A percentile compares a stretch with the other conserved stretches of the same genome.
Evolutionary conservation across 768 basidiomycete species (phyloP).

Genomic region (Arthromyces matolae): DNA sequence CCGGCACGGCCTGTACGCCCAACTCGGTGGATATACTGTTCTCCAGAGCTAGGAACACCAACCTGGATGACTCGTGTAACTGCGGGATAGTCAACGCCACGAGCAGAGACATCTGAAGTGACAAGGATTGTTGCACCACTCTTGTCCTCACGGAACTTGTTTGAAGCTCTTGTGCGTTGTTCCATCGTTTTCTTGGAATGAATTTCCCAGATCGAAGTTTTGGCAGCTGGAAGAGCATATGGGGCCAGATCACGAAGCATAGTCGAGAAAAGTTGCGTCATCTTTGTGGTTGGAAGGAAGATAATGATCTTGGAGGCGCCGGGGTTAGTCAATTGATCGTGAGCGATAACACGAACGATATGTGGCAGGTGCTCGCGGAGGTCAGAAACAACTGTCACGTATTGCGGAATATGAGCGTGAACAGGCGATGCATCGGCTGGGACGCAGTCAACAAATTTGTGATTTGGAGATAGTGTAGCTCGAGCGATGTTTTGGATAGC

Average conservation of each 20-base stretch:
- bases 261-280: conserved; percentile 71
- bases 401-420: conserved; percentile 77
- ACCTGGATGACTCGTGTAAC: conserved; percentile 91
- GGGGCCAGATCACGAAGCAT: conserved; percentile 50
- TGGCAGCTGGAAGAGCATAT: conserved; percentile 42
- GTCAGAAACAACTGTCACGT: conserved; percentile 67
- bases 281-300: conserved; percentile 82
- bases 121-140: conserved; percentile 62
- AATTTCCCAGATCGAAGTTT: conserved; percentile 69
- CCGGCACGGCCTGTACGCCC: conserved; percentile 79
- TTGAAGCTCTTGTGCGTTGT: conserved; percentile 52
- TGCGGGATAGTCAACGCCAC: conserved; percentile 85
- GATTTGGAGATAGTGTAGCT: conserved; percentile 52
- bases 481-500: conserved; percentile 70
- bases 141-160: conserved; percentile 54
- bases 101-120: conserved; percentile 85
- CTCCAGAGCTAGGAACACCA: conserved; percentile 65
- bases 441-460: conserved; percentile 73
- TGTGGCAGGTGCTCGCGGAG: conserved; percentile 74
- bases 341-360: conserved; percentile 71
- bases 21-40: conserved; percentile 83
- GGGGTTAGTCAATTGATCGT: conserved; percentile 78
- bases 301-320: conserved; percentile 71
- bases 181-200: conserved; percentile 73
- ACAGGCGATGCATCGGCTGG: conserved; percentile 58